phyloP scores from a whole-genome alignment of 2,329 filamentous ascomycete species.

The Neopestalotiopsis sp. region DNA sequence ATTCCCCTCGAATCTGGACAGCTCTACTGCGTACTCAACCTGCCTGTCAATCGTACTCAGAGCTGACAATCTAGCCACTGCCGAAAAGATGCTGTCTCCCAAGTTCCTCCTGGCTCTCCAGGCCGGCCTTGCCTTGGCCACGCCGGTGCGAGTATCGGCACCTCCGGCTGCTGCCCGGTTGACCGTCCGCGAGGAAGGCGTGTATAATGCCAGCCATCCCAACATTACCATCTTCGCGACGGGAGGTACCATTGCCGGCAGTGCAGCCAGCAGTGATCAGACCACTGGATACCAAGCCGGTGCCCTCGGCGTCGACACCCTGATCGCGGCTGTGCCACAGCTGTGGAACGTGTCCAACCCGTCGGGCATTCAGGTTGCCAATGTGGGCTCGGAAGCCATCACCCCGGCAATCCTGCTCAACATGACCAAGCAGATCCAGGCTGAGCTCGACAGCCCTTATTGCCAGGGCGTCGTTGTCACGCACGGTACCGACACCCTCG shows the following conservation, averaged over 20 bases:
- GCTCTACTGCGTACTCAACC: background rate
- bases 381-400: constrained; percentile 53
- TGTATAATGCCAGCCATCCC: constrained; percentile 39
- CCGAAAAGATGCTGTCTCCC: background rate
- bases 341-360: constrained; percentile 60
- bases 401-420: constrained; percentile 54
- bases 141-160: background rate
- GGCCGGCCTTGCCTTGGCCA: background rate
- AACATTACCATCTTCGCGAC: constrained; percentile 64
- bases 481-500: constrained; percentile 70
- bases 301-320: constrained; percentile 52
- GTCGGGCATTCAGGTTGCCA: constrained; percentile 56
- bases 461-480: constrained; percentile 62
- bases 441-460: constrained; percentile 48
- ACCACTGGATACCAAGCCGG: constrained; percentile 49
- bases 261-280: constrained; percentile 51
- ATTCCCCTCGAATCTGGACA: background rate
- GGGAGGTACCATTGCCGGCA: constrained; percentile 65
- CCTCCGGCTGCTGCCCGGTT: background rate
- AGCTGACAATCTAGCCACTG: background rate
- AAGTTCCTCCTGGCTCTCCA: background rate
- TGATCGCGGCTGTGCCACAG: constrained; percentile 61
- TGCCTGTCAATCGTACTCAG: background rate
- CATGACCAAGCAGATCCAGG: constrained; percentile 53
- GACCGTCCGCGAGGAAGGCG: background rate